Evolutionary conservation across 2,329 filamentous ascomycete species (phyloP), one percentile per base, ranked within the genome.

Genomic region (Cryoendolithus antarcticus): DNA sequence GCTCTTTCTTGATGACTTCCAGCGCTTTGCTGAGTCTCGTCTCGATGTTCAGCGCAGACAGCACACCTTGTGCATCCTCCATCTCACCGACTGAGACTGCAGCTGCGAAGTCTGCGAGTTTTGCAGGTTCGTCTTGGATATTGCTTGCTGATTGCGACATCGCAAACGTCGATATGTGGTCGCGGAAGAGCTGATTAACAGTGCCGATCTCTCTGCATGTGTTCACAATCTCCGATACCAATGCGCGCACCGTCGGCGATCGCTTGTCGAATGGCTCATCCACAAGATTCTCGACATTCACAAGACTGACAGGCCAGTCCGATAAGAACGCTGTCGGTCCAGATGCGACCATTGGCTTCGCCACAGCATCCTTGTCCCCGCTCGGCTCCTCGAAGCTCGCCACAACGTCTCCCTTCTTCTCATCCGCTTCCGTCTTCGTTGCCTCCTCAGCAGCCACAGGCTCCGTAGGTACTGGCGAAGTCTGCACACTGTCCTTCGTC

Each of bases 181-280:
- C 91, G 42, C 89, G 77, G 71, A 98, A 98, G 12, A 98, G 71
- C 43, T 83, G 86, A 65, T 96, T 98, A 63, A 95, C 77, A 33
- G 79, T 82, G 8, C 89, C 89, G 39, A 98, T 86, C 59, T 96
- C 88, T 65, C 95, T 96, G 70, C 95, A 96, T 1, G 94, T 91
- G 59, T 95, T 96, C 58, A 98, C 86, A 45, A 98, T 96, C 65
- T 98, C 93, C 55, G 89, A 94, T 35, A 89, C 91, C 34, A 98
- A 78, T 8, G 91, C 91, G 40, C 86, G 80, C 44, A 96, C 86
- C 28, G 91, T 79, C 11, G 81, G 80, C 54, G 82, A 91, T 63
- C 89, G 93, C 56, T 86, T 81, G 59, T 96, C 91, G 58, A 84
- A 84, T 0, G 86, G 80, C 54, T 94, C 82, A 54, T 98, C 91